Evolutionary conservation across 805 yeast species (phyloP), one percentile per base, ranked within the genome.

Genomic region (Wickerhamomyces chambardii): DNA sequence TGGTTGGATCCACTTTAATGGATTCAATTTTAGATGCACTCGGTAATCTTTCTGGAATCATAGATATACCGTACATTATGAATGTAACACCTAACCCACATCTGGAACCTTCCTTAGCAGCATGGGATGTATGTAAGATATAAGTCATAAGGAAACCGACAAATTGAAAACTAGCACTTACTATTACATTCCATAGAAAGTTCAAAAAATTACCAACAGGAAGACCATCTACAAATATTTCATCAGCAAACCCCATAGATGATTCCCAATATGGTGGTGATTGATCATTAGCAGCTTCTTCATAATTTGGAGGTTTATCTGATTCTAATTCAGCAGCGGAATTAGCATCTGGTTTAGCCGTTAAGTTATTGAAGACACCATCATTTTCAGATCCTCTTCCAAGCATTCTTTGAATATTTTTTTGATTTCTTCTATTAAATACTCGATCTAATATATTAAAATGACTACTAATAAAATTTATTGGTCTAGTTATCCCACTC

Each of bases 191-290:
- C 97, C 98, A 90, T 5, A 84, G 59, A 48, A 89, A 80, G 51
- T 84, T 85, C 27, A 94, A 76, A n/a, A 84, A 55, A 50, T 83
- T 83, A 3, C 98, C 98, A 22, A 90, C 97, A 0, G 98, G 97
- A 45, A 92, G 64, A 0, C 97, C 97, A 46, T 90, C 95, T 24
- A 92, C 86, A 58, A 85, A 85, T 15, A 92, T 79, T 56, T 90
- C 97, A 52, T 92, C 97, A 26, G 65, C 68, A 56, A 65, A 63
- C 8, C 80, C 86, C 29, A 85, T 76, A 0, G 92, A 75, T 7
- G 89, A 75, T 57, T 92, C 98, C 95, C 97, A 92, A 58, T 92
- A 92, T 28, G 95, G 95, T 1, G 98, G 98, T 0, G 94, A 77
- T 14, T 92, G 74, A 54, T 92, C 98, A 4, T 86, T 82, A 0